Conservation (phyloP, 2,329 filamentous ascomycete genomes). For the Pseudogymnoascus sp. region DNA sequence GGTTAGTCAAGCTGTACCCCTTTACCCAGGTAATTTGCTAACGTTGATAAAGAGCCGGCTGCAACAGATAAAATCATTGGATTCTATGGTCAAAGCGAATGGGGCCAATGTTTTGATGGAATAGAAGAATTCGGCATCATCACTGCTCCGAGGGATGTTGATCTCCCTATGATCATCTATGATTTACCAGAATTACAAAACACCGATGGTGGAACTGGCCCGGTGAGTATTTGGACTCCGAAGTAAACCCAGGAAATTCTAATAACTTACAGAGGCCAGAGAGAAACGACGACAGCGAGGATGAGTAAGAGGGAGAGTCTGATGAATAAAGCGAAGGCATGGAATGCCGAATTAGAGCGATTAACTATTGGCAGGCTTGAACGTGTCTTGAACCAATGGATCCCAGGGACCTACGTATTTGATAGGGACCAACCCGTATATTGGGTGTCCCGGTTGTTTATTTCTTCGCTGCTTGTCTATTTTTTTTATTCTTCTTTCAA, state of each 20-base stretch:
- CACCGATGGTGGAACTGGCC: conserved; percentile 14
- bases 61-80: conserved; percentile 36
- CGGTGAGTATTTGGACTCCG: neutral
- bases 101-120: conserved; percentile 15
- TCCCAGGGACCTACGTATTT: neutral
- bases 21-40: neutral
- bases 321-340: neutral
- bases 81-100: conserved; percentile 35
- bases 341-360: neutral
- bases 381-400: neutral
- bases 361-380: neutral
- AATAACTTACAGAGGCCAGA: neutral
- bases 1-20: neutral
- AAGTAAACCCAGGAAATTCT: neutral
- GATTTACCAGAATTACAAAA: conserved; percentile 36
- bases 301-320: neutral
- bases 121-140: conserved; percentile 40
- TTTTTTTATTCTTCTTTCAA: neutral
- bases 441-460: neutral
- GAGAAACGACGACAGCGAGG: neutral
- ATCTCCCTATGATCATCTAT: conserved; percentile 34
- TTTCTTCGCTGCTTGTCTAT: neutral
- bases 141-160: conserved; percentile 33
- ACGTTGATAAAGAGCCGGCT: conserved; percentile 23
- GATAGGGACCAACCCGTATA: neutral